A percentile compares a stretch with the other conserved stretches of the same genome.
Evolutionary conservation across 257 asterid genomes (phyloP).

Genomic region (Buddleja alternifolia): DNA sequence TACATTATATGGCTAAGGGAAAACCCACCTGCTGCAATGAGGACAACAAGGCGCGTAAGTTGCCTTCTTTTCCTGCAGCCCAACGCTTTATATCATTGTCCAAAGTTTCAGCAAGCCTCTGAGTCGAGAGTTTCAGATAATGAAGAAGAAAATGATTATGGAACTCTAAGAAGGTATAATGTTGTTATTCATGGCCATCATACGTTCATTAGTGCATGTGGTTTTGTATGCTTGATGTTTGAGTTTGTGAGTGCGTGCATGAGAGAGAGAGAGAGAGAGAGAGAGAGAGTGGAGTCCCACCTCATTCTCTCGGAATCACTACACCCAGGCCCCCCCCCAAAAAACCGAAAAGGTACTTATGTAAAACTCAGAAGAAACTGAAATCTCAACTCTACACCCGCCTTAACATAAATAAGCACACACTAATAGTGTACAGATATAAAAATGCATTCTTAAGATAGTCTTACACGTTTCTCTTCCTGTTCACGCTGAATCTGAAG

Average conservation of each 20-base stretch:
- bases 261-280: background rate
- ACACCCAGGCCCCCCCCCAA: constrained; percentile 5
- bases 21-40: constrained; percentile 70
- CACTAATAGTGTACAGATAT: background rate
- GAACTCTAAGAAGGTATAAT: constrained; percentile 5
- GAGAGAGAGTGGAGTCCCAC: background rate
- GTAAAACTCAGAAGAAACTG: background rate
- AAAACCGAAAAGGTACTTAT: background rate
- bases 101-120: constrained; percentile 76
- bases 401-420: background rate
- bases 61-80: constrained; percentile 95
- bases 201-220: constrained; percentile 5
- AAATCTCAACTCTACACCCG: background rate
- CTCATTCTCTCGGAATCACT: constrained; percentile 11
- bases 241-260: background rate
- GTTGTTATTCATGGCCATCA: background rate
- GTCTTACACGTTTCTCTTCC: constrained; percentile 77
- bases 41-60: constrained; percentile 86
- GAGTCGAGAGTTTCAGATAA: constrained; percentile 33
- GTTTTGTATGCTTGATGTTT: background rate
- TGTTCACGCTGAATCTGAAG: constrained; percentile 73
- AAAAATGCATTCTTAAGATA: constrained; percentile 13
- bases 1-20: background rate
- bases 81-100: constrained; percentile 75
- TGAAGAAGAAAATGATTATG: background rate